These are phyloP conservation scores for Eucalyptus tenuipes DNA, from an alignment of 345 rosid genomes.

Conservation along the genomic window DNA sequence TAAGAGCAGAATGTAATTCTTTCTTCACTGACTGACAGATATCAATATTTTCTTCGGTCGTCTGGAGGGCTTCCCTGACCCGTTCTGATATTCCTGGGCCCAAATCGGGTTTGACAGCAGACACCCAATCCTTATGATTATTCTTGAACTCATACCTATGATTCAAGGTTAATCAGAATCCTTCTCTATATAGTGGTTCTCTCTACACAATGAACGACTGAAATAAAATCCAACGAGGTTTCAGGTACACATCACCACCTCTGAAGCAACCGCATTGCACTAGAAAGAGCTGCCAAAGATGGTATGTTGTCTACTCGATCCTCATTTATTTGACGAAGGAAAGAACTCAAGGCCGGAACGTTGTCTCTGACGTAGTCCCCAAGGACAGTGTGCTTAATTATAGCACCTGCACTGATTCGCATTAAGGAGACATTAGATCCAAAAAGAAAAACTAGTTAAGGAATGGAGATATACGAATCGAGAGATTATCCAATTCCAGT, in stretches of 20 bases:
- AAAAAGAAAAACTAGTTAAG: background rate
- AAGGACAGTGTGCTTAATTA: slow-evolving; percentile 32
- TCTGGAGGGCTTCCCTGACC: slow-evolving; percentile 48
- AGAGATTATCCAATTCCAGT: background rate
- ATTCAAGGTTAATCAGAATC: background rate
- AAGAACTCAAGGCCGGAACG: slow-evolving; percentile 65
- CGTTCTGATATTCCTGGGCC: slow-evolving; percentile 67
- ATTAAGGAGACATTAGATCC: background rate
- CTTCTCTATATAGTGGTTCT: background rate
- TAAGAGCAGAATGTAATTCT: slow-evolving; percentile 43
- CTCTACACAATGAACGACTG: background rate
- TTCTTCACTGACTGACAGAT: slow-evolving; percentile 28
- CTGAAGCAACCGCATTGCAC: slow-evolving; percentile 53
- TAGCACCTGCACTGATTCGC: slow-evolving; percentile 18
- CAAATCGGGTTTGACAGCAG: slow-evolving; percentile 49
- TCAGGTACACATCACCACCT: slow-evolving; percentile 20
- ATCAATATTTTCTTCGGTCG: slow-evolving; percentile 36
- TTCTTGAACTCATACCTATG: slow-evolving; percentile 74
- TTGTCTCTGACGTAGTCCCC: slow-evolving; percentile 54
- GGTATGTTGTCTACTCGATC: slow-evolving; percentile 32
- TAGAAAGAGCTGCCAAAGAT: slow-evolving; percentile 66
- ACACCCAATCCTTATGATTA: slow-evolving; percentile 71
- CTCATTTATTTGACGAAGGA: slow-evolving; percentile 21
- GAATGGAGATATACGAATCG: background rate
- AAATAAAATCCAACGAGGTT: background rate